Percentiles rank a stretch among this genome's conserved stretches.
Evolutionary conservation across 2,329 filamentous ascomycete species (phyloP).

Genomic region (Fusarium sp.): DNA sequence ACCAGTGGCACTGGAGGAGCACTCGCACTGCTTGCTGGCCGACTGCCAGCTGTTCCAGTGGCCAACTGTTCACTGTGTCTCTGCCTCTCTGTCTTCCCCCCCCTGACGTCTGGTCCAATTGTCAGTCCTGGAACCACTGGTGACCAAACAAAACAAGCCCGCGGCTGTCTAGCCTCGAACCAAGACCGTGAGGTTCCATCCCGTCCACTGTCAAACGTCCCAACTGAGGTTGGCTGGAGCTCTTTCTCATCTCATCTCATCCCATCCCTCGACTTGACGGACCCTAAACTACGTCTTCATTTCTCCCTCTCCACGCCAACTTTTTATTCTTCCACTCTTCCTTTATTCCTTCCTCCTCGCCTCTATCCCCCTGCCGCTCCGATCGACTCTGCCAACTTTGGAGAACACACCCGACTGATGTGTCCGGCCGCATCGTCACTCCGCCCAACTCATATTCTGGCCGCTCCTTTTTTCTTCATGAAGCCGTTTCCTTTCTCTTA

Average conservation of each 20-base stretch:
- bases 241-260: slow-evolving; percentile 34
- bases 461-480: slow-evolving; percentile 45
- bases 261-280: slow-evolving; percentile 23
- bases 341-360: background rate
- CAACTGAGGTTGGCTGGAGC: slow-evolving; percentile 18
- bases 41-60: slow-evolving; percentile 18
- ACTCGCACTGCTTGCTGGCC: background rate
- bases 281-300: slow-evolving; percentile 14
- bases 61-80: slow-evolving; percentile 16
- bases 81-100: background rate
- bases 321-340: slow-evolving; percentile 4
- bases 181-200: slow-evolving; percentile 26
- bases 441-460: slow-evolving; percentile 34
- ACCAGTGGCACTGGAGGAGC: background rate
- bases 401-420: slow-evolving; percentile 44
- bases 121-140: slow-evolving; percentile 5
- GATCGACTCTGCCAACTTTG: slow-evolving; percentile 19
- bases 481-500: slow-evolving; percentile 43
- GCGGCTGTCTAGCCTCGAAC: slow-evolving; percentile 14
- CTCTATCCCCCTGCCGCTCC: slow-evolving; percentile 22
- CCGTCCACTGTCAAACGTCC: slow-evolving; percentile 32
- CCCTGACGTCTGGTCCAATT: slow-evolving; percentile 4
- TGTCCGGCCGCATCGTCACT: slow-evolving; percentile 47
- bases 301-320: slow-evolving; percentile 15
- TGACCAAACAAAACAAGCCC: slow-evolving; percentile 17